phyloP scores from a whole-genome alignment of 2,329 filamentous ascomycete species.

The Pseudogymnoascus sp. region DNA sequence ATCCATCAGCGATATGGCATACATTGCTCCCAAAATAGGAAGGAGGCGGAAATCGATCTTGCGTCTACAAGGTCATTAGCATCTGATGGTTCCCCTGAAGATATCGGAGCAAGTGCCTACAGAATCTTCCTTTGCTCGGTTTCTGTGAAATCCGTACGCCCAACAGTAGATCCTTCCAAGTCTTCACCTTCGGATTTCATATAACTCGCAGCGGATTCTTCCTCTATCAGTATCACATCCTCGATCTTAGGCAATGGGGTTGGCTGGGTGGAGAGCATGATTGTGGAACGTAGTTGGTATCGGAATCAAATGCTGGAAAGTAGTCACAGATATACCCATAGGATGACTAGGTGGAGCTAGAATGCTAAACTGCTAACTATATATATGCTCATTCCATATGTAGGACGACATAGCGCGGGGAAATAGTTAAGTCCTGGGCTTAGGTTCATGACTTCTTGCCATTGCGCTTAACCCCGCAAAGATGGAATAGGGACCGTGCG shows the following conservation, averaged over 20 bases:
- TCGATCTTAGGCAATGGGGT: neutral
- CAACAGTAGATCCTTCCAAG: neutral
- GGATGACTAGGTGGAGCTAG: neutral
- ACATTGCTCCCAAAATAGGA: neutral
- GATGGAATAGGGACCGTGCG: neutral
- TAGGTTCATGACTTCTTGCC: neutral
- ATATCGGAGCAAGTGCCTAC: neutral
- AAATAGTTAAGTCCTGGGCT: neutral
- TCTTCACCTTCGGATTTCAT: neutral
- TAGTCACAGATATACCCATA: neutral
- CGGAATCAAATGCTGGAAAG: neutral
- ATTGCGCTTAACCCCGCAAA: neutral
- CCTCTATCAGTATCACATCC: neutral
- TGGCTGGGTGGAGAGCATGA: neutral
- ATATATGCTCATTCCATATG: neutral
- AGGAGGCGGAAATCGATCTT: slow-evolving; percentile 3
- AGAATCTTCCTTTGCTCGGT: neutral
- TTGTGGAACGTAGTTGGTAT: neutral
- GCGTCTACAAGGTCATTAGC: neutral
- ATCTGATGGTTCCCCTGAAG: neutral
- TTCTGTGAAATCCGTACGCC: neutral
- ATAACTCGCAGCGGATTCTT: neutral
- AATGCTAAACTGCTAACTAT: neutral
- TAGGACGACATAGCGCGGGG: neutral
- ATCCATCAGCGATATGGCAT: neutral